Base-by-base conservation (phyloP, 2,329 filamentous ascomycete genomes). In the Pseudocercospora musae region DNA sequence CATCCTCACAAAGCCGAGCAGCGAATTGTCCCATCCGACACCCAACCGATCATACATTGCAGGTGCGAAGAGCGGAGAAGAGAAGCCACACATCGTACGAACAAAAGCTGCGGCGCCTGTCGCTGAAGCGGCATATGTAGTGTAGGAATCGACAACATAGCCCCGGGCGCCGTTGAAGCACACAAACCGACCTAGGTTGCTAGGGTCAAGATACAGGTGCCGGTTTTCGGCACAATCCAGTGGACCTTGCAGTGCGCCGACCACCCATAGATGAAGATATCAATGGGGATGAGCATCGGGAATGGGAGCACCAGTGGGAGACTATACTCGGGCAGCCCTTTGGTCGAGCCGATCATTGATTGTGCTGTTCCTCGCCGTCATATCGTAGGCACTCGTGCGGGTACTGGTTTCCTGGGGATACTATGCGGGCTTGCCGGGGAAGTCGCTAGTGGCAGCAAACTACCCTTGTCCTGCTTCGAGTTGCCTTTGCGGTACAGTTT, bases 251-350 rank as follows among this genome's bases (percentile, higher is more conserved):
- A 58, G 11, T 68, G 61, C 20, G 68, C 68, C 7, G 65, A 62
- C 66, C 68, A 71, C 31, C 69, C 70, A 49, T 69, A 72, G 25
- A 68, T 62, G 52, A 71, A 69, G 37, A 72, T 61, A 33, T 68
- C 69, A 13, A 69, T 62, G 10, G 68, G 66, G 4, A 69, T 62
- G 10, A 72, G 61, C 18, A 67, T 49, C n/a, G 60, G 62, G 54
- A 64, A 81, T 11, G 81, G 74, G 59, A 85, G 80, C 72, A 88
- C 82, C 0, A 82, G 76, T 0, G 83, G 81, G 0, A 78, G 70
- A 5, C 76, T 73, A 44, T 74, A 78, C 57, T 79, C 77, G 7
- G 76, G 74, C 1, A 71, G 69, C 8, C 75, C 76, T 58, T 80
- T 64, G 23, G 65, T 71, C 60, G 58, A 68, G 60, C 58, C 68